These are phyloP conservation scores for Phyllosticta capitalensis DNA, from an alignment of 2,329 filamentous ascomycete genomes.

Conservation along the genomic window DNA sequence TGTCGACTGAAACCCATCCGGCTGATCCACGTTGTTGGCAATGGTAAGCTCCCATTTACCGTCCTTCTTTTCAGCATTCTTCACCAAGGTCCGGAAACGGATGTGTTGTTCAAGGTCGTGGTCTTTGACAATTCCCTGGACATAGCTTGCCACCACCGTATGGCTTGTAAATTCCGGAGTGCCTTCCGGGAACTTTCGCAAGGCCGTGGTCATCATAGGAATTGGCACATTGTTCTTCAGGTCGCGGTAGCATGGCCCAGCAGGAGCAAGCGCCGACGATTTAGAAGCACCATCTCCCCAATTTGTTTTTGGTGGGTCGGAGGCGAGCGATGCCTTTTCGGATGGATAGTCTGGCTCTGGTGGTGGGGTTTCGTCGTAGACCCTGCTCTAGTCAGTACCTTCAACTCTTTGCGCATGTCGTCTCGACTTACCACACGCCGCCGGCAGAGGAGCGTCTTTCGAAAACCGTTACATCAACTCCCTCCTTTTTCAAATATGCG, in stretches of 20 bases:
- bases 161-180: slow-evolving; percentile 53
- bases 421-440: slow-evolving; percentile 43
- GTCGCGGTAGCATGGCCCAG: slow-evolving; percentile 43
- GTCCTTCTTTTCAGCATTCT: slow-evolving; percentile 38
- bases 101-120: slow-evolving; percentile 44
- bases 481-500: slow-evolving; percentile 25
- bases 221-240: slow-evolving; percentile 47
- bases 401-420: neutral
- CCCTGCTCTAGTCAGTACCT: slow-evolving; percentile 23
- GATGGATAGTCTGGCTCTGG: slow-evolving; percentile 40
- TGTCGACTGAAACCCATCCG: slow-evolving; percentile 8
- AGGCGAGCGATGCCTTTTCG: slow-evolving; percentile 5
- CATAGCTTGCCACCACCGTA: slow-evolving; percentile 47
- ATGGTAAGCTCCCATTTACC: slow-evolving; percentile 45
- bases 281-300: neutral
- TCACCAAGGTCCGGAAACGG: slow-evolving; percentile 51
- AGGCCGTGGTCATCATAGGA: slow-evolving; percentile 38
- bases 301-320: slow-evolving; percentile 2
- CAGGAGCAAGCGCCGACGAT: neutral
- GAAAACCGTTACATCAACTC: slow-evolving; percentile 43
- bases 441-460: slow-evolving; percentile 45
- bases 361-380: slow-evolving; percentile 41
- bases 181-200: slow-evolving; percentile 48
- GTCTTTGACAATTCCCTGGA: slow-evolving; percentile 47
- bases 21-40: slow-evolving; percentile 20